Percentiles rank a stretch among this genome's conserved stretches.
Conservation (phyloP, 345 rosid genomes). For the Ricinus communis region DNA sequence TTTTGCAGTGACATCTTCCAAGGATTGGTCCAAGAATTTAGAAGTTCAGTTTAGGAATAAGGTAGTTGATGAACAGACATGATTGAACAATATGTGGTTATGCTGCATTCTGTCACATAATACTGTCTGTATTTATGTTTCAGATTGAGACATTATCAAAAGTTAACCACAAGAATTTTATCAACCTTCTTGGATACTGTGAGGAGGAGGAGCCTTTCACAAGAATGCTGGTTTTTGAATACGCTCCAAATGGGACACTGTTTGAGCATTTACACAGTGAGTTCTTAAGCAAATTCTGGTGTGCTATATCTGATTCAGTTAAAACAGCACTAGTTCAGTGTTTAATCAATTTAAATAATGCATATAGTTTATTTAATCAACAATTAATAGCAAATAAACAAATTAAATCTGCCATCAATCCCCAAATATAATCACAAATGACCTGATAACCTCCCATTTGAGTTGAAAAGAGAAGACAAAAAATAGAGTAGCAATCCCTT, state of each 20-base stretch:
- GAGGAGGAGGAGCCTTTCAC: constrained; percentile 80
- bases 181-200: constrained; percentile 85
- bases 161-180: constrained; percentile 87
- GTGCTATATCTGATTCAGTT: background rate
- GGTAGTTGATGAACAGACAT: constrained; percentile 40
- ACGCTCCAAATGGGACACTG: constrained; percentile 94
- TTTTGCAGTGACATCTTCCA: constrained; percentile 41
- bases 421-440: too few species aligned
- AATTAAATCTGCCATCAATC: too few species aligned
- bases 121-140: constrained; percentile 18
- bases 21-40: constrained; percentile 65
- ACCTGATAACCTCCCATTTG: too few species aligned
- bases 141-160: constrained; percentile 79
- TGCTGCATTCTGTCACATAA: constrained; percentile 15
- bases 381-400: too few species aligned
- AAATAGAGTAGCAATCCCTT: too few species aligned
- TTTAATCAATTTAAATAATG: background rate
- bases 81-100: constrained; percentile 1
- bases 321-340: background rate
- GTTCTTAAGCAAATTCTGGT: constrained; percentile 19
- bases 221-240: constrained; percentile 92
- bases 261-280: constrained; percentile 91
- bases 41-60: constrained; percentile 72
- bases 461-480: too few species aligned
- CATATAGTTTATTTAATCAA: too few species aligned